These are phyloP conservation scores for Phytophthora pluvialis DNA, from an alignment of 352 stramenopile genomes.

Conservation along the genomic window DNA sequence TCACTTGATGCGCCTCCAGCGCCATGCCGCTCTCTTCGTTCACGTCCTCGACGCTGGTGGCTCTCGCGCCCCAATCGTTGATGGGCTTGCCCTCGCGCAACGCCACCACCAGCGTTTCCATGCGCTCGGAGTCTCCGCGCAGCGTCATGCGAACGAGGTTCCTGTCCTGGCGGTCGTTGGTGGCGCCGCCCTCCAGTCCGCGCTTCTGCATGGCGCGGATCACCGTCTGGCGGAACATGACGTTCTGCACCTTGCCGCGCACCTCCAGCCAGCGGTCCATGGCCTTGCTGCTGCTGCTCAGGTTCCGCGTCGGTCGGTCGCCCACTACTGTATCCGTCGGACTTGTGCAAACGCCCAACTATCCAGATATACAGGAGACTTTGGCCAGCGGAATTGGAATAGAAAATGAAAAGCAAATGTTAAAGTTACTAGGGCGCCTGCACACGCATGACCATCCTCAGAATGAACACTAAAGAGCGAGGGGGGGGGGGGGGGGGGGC, in stretches of 20 bases:
- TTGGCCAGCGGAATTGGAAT: background rate
- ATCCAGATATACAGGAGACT: no score
- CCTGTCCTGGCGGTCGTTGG: slow-evolving; percentile 67
- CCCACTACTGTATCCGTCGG: background rate
- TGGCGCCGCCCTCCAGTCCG: slow-evolving; percentile 61
- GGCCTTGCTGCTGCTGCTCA: slow-evolving; percentile 11
- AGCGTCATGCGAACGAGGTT: slow-evolving; percentile 71
- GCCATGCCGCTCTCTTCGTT: slow-evolving; percentile 37
- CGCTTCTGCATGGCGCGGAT: slow-evolving; percentile 81
- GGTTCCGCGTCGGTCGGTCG: background rate
- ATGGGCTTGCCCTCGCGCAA: slow-evolving; percentile 54
- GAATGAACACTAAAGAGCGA: slow-evolving; percentile 37
- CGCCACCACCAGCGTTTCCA: slow-evolving; percentile 58
- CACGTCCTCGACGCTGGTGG: slow-evolving; percentile 54
- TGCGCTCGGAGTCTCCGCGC: slow-evolving; percentile 37
- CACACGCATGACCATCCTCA: slow-evolving; percentile 4
- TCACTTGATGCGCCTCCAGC: slow-evolving; percentile 68
- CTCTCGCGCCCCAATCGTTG: slow-evolving; percentile 74
- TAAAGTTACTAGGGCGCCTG: slow-evolving; percentile 37
- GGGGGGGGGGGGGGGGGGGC: background rate
- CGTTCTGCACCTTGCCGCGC: slow-evolving; percentile 76
- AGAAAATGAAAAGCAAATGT: slow-evolving; percentile 36
- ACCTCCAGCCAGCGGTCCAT: slow-evolving; percentile 66
- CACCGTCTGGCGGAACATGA: slow-evolving; percentile 86
- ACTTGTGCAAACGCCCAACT: background rate